A percentile compares a stretch with the other conserved stretches of the same genome.
These are phyloP conservation scores for Aspergillus haitiensis DNA, from an alignment of 495 filamentous ascomycete species.

Conservation along the genomic window DNA sequence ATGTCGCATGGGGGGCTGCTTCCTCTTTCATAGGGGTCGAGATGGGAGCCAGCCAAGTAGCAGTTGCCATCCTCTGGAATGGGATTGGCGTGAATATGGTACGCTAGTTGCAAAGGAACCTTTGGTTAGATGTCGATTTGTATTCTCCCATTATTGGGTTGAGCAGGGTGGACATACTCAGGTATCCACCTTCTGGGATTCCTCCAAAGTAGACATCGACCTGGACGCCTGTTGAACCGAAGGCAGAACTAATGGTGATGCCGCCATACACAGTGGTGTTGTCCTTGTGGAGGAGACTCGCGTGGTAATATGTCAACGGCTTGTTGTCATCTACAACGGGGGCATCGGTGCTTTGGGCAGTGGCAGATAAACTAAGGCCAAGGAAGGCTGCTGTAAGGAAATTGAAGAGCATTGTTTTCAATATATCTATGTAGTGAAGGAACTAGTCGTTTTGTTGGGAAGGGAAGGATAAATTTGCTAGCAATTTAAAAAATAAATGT, in stretches of 20 bases:
- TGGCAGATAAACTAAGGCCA: conserved; percentile 40
- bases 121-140: not conserved
- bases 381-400: conserved; percentile 42
- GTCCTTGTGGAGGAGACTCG: conserved; percentile 54
- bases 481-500: too few relatives aligned
- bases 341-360: conserved; percentile 49
- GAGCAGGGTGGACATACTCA: conserved; percentile 59
- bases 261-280: conserved; percentile 61
- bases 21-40: conserved; percentile 66
- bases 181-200: conserved; percentile 64
- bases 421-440: too few relatives aligned
- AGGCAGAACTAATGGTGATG: conserved; percentile 54
- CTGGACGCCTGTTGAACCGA: conserved; percentile 61
- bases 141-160: too few relatives aligned
- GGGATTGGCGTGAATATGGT: conserved; percentile 77
- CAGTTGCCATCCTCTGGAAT: conserved; percentile 79
- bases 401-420: conserved; percentile 18
- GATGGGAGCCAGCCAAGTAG: conserved; percentile 65
- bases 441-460: not conserved
- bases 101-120: conserved; percentile 50
- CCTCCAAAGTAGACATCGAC: conserved; percentile 63
- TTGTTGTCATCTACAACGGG: conserved; percentile 62
- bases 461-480: not conserved
- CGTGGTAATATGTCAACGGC: conserved; percentile 56
- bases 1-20: conserved; percentile 65